Evolutionary conservation across 768 basidiomycete genomes (phyloP).

Genomic region (Amanita pallidorosea): DNA sequence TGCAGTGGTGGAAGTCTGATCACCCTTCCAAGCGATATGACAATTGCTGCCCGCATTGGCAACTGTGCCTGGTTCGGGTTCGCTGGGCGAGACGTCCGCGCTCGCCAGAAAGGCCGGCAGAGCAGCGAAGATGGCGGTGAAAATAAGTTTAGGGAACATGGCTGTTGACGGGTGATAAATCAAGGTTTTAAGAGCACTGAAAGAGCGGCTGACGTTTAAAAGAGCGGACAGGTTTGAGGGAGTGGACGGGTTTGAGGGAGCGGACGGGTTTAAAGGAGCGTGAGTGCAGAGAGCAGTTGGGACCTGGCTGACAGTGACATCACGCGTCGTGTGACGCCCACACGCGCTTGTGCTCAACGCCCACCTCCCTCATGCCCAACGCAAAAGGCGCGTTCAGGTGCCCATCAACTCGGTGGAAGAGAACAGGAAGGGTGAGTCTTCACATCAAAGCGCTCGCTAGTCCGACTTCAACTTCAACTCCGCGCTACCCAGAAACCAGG

Average conservation of each 20-base stretch:
- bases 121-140: conserved; percentile 27
- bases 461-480: too few species aligned
- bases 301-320: not conserved
- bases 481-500: too few species aligned
- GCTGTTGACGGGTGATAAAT: not conserved
- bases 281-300: not conserved
- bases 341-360: too few species aligned
- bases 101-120: conserved; percentile 27
- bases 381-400: too few species aligned
- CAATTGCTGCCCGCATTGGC: conserved; percentile 52
- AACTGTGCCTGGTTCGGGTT: conserved; percentile 43
- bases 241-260: too few species aligned
- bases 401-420: too few species aligned
- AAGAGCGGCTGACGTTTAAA: not conserved
- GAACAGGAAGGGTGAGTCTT: too few species aligned
- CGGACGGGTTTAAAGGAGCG: not conserved
- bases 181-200: not conserved
- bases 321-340: not conserved
- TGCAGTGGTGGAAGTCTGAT: conserved; percentile 33
- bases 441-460: too few species aligned
- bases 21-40: conserved; percentile 46
- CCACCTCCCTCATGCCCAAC: too few species aligned
- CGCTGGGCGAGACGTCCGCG: conserved; percentile 49
- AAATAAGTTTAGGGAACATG: conserved; percentile 29
- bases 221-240: not conserved